Conservation (phyloP, 2,329 filamentous ascomycete species). For the Botryotinia globosa region DNA sequence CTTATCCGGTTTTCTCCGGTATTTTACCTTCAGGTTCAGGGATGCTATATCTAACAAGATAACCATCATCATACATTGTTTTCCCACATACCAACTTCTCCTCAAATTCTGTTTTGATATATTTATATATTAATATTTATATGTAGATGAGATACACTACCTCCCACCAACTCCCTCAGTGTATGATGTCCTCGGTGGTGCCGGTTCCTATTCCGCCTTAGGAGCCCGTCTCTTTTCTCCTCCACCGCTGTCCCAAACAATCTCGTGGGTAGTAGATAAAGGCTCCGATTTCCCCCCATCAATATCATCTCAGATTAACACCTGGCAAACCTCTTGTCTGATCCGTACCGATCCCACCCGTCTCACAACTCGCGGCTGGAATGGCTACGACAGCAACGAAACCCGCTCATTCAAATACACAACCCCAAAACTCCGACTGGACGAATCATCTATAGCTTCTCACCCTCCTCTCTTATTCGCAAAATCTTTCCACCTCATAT, state of each 20-base stretch:
- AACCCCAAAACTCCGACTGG: slow-evolving; percentile 81
- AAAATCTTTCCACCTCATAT: slow-evolving; percentile 83
- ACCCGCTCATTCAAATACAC: slow-evolving; percentile 78
- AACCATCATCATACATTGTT: neutral
- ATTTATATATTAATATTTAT: slow-evolving; percentile 23
- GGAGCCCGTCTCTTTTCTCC: slow-evolving; percentile 88
- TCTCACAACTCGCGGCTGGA: slow-evolving; percentile 87
- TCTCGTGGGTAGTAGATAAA: slow-evolving; percentile 90
- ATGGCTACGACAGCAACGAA: slow-evolving; percentile 74
- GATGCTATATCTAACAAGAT: neutral
- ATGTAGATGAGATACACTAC: slow-evolving; percentile 86
- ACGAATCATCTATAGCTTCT: slow-evolving; percentile 63
- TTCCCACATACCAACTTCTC: neutral
- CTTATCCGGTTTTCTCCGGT: neutral
- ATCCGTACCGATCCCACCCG: slow-evolving; percentile 59
- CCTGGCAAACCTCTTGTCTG: slow-evolving; percentile 74
- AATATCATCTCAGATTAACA: slow-evolving; percentile 60
- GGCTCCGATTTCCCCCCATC: slow-evolving; percentile 79
- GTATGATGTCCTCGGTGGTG: slow-evolving; percentile 80
- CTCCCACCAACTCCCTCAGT: slow-evolving; percentile 65
- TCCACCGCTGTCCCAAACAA: slow-evolving; percentile 55
- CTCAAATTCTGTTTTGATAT: neutral
- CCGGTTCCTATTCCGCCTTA: slow-evolving; percentile 80
- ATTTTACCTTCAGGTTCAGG: slow-evolving; percentile 1
- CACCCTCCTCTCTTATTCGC: slow-evolving; percentile 61